Base-by-base conservation (phyloP, 2,329 filamentous ascomycete species). In the Clathrospora elynae region DNA sequence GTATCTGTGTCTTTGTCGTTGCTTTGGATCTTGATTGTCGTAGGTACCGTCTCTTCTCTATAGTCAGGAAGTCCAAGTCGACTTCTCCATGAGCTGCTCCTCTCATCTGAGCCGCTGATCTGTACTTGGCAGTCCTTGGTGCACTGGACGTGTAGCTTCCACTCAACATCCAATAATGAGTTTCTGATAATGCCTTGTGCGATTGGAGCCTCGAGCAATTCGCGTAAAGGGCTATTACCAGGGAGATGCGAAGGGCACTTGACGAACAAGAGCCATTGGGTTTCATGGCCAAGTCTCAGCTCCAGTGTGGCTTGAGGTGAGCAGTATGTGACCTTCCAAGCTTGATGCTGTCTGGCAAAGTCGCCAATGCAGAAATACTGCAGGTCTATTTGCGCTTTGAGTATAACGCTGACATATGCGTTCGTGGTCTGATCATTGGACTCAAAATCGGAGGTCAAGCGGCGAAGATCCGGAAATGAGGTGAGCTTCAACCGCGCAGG, bases 211-310 rank as follows among this genome's bases (percentile, higher is more conserved):
- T 45, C 26, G 2, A 79, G 61, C 1, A 76, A 61, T 37, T 74
- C 69, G 19, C 78, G 67, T 13, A 75, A 49, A 1, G 59, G 42
- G 36, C 70, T 73, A 17, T 71, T 67, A 0, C 68, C 66, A 2
- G 73, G 68, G 19, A 73, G 62, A 10, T 60, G 48, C 3, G 53
- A 39, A 0, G 68, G 59, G n/a, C 75, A 64, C 23, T 73, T 75
- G 9, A 74, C 72, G 50, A 72, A 68, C 0, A 83, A 46, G 0
- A 71, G 62, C 78, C 81, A 82, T 10, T 61, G 35, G 35, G 67
- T 61, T 0, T 46, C 6, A 1, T 5, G 64, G 45, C 76, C 76
- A 73, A 61, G 35, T 2, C 14, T 36, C 11, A 78, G 59, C 16
- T 74, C 68, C n/a, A 79, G 46, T 4, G 54, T 61, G 2, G 72